Evolutionary conservation across 257 asterid genomes (phyloP).

Genomic region (Osmanthus fragrans): DNA sequence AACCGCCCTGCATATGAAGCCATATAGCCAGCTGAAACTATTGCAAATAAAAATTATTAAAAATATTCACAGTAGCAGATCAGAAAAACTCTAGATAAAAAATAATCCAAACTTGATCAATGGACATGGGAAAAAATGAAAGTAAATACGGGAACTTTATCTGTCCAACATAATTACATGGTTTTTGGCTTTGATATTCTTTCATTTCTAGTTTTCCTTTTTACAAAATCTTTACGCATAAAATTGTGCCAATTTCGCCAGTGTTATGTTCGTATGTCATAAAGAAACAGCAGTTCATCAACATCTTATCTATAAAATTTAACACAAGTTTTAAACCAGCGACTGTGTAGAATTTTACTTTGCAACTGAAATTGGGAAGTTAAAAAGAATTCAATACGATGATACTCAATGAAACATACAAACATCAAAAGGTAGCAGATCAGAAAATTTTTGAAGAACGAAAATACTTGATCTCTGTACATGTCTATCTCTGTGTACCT

Average conservation of each 20-base stretch:
- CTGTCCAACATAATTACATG: background rate
- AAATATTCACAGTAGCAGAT: conserved; percentile 1
- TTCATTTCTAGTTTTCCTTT: background rate
- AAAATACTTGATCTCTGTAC: background rate
- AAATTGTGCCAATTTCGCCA: background rate
- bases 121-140: background rate
- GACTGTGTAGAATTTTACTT: background rate
- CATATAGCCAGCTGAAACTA: conserved; percentile 40
- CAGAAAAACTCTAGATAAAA: background rate
- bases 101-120: background rate
- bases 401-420: background rate
- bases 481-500: background rate
- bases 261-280: background rate
- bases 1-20: conserved; percentile 20
- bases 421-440: background rate
- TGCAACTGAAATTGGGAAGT: background rate
- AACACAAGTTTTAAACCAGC: background rate
- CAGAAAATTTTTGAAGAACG: background rate
- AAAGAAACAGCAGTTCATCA: background rate
- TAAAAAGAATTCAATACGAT: background rate
- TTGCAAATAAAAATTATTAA: background rate
- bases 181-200: background rate
- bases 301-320: background rate
- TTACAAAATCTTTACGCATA: background rate
- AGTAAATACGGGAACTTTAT: background rate